Conservation (phyloP, 208 protist species). For the Acanthamoeba quina region DNA sequence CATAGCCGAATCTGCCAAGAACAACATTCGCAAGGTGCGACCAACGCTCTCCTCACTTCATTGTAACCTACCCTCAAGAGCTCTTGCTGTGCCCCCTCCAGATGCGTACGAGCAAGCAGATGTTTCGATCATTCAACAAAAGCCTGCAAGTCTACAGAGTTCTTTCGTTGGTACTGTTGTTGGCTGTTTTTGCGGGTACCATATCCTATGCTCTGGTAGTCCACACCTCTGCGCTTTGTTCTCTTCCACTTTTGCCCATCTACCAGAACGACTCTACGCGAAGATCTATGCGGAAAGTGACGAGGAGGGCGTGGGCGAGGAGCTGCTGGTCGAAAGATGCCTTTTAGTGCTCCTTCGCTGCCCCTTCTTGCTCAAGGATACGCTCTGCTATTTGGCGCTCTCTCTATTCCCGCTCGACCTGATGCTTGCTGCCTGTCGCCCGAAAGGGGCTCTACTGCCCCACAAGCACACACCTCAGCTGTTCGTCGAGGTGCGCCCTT, state of each 20-base stretch:
- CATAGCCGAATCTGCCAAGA: constrained; percentile 11
- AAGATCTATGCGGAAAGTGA: background rate
- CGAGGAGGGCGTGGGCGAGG: background rate
- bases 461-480: constrained; percentile 10
- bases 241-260: background rate
- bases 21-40: constrained; percentile 11
- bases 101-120: constrained; percentile 24
- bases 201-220: background rate
- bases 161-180: background rate
- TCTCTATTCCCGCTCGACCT: constrained; percentile 7
- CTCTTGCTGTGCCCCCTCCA: background rate
- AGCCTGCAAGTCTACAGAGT: background rate
- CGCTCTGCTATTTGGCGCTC: background rate
- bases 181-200: background rate
- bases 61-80: background rate
- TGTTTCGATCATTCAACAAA: background rate
- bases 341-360: background rate
- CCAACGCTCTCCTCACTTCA: background rate
- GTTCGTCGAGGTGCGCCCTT: background rate
- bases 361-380: background rate
- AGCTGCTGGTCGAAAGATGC: background rate
- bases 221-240: background rate
- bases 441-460: background rate
- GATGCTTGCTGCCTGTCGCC: background rate
- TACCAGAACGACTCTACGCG: background rate